Percentiles rank a stretch among this genome's conserved stretches.
Evolutionary conservation across 768 basidiomycete species (phyloP).

Genomic region (Podaxis sp.): DNA sequence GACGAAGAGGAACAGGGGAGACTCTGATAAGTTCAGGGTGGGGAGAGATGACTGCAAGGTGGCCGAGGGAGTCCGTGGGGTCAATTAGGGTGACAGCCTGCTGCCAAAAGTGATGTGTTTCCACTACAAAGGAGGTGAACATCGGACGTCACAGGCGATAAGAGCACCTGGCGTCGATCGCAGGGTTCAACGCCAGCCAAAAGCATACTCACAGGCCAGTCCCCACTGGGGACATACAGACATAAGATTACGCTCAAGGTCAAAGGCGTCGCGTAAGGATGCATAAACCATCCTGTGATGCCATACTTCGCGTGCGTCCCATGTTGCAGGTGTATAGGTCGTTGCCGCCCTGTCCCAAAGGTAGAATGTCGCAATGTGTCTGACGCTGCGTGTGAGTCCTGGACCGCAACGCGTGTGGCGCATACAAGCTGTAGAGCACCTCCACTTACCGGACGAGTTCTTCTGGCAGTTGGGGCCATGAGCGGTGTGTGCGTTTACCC

Average conservation of each 20-base stretch:
- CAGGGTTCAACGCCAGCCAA: background rate
- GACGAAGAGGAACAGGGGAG: constrained; percentile 27
- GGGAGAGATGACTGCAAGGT: constrained; percentile 42
- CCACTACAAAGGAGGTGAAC: constrained; percentile 37
- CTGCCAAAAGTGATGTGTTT: constrained; percentile 68
- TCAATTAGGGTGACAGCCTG: constrained; percentile 60
- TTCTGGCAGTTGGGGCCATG: constrained; percentile 58
- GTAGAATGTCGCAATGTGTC: constrained; percentile 56
- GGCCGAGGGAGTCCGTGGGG: constrained; percentile 51
- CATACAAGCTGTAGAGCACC: constrained; percentile 14
- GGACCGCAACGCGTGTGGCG: constrained; percentile 31
- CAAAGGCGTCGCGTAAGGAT: constrained; percentile 55
- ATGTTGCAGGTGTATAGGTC: constrained; percentile 42
- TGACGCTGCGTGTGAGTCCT: constrained; percentile 25
- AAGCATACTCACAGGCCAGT: constrained; percentile 45
- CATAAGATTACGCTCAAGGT: constrained; percentile 59
- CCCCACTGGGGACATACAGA: constrained; percentile 57
- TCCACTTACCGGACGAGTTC: constrained; percentile 55
- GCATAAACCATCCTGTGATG: constrained; percentile 58
- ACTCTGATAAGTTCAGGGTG: constrained; percentile 29
- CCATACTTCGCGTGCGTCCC: constrained; percentile 54
- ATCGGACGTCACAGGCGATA: too few relatives aligned
- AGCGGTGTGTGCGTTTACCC: constrained; percentile 51
- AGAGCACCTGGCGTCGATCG: too few relatives aligned
- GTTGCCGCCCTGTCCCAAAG: constrained; percentile 42